phyloP scores from a whole-genome alignment of 2,329 filamentous ascomycete species.

The Hymenoscyphus fraxineus region DNA sequence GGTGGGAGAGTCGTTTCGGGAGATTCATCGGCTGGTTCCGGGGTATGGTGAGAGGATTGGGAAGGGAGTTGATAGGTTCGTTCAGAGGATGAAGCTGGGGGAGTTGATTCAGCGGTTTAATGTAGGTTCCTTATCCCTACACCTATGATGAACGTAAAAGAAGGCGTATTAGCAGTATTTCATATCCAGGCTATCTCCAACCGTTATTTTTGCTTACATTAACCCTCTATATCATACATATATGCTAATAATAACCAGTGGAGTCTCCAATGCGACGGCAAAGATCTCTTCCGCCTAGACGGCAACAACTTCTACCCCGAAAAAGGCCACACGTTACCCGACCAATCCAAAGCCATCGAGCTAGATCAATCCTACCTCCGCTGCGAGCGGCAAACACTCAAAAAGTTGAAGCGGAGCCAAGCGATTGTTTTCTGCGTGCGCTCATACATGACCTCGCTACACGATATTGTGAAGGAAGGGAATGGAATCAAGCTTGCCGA shows the following conservation, averaged over 20 bases:
- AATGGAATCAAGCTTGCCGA: not conserved
- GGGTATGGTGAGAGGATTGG: not conserved
- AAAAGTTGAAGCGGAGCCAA: not conserved
- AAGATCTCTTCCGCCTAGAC: not conserved
- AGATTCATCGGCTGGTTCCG: not conserved
- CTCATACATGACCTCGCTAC: not conserved
- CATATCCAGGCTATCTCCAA: too few species aligned
- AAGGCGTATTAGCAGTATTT: too few species aligned
- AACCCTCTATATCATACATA: not conserved
- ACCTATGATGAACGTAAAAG: too few species aligned
- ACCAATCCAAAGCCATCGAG: not conserved
- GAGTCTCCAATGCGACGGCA: conserved; percentile 2
- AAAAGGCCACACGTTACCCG: not conserved
- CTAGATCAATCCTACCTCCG: not conserved
- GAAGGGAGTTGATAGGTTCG: not conserved
- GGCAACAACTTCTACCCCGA: conserved; percentile 1
- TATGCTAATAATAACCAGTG: not conserved
- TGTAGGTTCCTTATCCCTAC: not conserved
- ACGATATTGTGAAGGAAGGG: not conserved
- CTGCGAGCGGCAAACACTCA: not conserved
- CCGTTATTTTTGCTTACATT: too few species aligned
- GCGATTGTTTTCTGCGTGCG: conserved; percentile 1
- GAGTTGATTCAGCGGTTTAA: not conserved
- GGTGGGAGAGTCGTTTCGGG: not conserved
- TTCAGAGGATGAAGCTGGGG: not conserved